These are phyloP conservation scores for Fusarium pseudoanthophilum DNA, from an alignment of 2,329 filamentous ascomycete species.

Conservation along the genomic window DNA sequence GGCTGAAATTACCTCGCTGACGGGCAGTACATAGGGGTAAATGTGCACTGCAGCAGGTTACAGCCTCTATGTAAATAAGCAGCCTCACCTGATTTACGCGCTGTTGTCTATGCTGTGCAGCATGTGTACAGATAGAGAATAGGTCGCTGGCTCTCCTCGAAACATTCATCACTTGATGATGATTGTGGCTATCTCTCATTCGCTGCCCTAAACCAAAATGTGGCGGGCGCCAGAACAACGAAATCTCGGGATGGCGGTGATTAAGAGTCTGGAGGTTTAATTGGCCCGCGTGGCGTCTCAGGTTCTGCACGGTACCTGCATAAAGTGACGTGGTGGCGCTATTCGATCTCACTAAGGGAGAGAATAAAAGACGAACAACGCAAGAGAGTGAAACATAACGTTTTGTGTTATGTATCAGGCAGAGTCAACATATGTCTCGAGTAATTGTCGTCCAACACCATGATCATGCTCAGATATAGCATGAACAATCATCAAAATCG, in stretches of 20 bases:
- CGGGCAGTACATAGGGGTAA: conserved; percentile 8
- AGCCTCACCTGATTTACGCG: conserved; percentile 18
- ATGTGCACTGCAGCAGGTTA: neutral
- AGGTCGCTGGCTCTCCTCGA: neutral
- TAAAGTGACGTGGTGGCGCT: conserved; percentile 40
- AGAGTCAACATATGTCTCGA: neutral
- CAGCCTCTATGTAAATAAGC: neutral
- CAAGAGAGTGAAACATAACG: conserved; percentile 11
- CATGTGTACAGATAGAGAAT: neutral
- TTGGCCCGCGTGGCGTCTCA: conserved; percentile 51
- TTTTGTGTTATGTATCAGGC: conserved; percentile 6
- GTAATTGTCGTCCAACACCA: neutral
- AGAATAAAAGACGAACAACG: neutral
- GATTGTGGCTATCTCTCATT: conserved; percentile 12
- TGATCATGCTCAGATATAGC: conserved; percentile 3
- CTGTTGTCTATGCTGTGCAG: neutral
- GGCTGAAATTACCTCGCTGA: conserved; percentile 16
- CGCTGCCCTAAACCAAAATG: conserved; percentile 16
- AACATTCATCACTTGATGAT: conserved; percentile 5
- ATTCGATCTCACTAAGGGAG: neutral
- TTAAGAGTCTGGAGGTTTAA: conserved; percentile 31
- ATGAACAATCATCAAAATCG: conserved; percentile 19
- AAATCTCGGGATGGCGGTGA: conserved; percentile 28
- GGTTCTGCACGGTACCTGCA: conserved; percentile 45
- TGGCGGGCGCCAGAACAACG: conserved; percentile 32